Base-by-base conservation (phyloP, 768 basidiomycete species). In the Hericium rajendrae region DNA sequence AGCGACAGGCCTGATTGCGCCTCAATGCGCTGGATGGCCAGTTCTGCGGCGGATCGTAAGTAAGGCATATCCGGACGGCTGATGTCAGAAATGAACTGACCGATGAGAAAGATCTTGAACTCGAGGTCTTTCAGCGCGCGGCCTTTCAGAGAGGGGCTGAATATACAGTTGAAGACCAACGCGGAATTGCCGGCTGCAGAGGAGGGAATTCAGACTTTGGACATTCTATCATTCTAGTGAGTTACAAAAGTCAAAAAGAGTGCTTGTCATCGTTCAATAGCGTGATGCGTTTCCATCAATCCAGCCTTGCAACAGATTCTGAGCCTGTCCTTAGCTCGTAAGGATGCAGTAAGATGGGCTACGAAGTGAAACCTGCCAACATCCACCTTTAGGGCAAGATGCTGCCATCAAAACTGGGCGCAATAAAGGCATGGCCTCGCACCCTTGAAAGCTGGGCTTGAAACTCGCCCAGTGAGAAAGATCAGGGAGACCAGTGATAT, bases 131-230 rank as follows among this genome's bases (percentile, higher is more conserved):
- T 79, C 49, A 82, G 73, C 1, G 76, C 69, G 22, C 85, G 80
- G 9, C 79, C 74, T 67, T 83, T 85, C 58, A 90, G 68, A 3
- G 78, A 73, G 0, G 75, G 60, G 62, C 86, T 78, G 68, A 81
- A 83, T 1, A 91, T 73, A 60, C 84, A 84, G 68, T 91, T 90
- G 62, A 91, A 84, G 5, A 91, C 85, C 39, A 87, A 65, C 4
- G 82, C 78, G 0, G 79, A 73, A 37, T 84, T 85, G 4, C 88
- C 89, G 61, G 83, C 89, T 91, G 52, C 38, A 59, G 26, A 40
- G 41, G n/a, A 57, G 54, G 4, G 10, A n/a, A 39, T 20, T 16
- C 15, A 39, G 26, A n/a, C 6, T 40, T 22, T 20, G 38, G n/a
- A 8, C n/a, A 22, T n/a, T 8, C 18, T 18, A 28, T 16, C 20